Evolutionary conservation across 495 filamentous ascomycete genomes (phyloP), one percentile per base, ranked within the genome.

Genomic region (Aspergillus bertholletiae): DNA sequence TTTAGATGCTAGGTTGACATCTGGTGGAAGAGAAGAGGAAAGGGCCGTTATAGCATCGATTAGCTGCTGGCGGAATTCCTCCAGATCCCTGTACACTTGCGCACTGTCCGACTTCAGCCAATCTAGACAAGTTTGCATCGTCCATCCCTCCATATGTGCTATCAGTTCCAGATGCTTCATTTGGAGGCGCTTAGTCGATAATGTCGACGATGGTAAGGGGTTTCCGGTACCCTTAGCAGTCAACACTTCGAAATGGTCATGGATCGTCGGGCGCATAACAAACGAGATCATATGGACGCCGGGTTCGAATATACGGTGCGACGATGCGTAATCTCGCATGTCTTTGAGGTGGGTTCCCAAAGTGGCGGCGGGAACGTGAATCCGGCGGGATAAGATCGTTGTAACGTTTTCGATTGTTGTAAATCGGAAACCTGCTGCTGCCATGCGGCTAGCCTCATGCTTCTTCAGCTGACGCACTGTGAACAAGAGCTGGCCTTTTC

Each of bases 231-330:
- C 77, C 54, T 79, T 83, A 18, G 81, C 80, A 23, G 89, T 88
- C 30, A 94, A 74, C 40, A 96, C 73, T 55, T 95, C 88, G 58
- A 90, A 92, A 20, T 84, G 84, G 56, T 80, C 79, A 40, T 80
- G 80, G 5, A 88, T 69, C 7, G 83, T 78, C 2, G 89, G 83
- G 22, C 87, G 82, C 53, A 93, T 75, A 6, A 86, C 83, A 57
- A 93, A 96, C 39, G 87, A 81, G 37, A 84, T 85, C 0, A 96
- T 60, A 60, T 93, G 87, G 13, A 91, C 87, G 1, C 88, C 89
- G 21, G 87, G 73, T 3, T 80, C 74, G 26, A 86, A 74, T 46
- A 81, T 74, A 13, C 70, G 69, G 26, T 77, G 68, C 1, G 71
- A 72, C 3, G 73, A 67, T 5, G 78, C 79, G 60, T 85, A 88